Evolutionary conservation across 805 yeast species (phyloP).

Genomic region (Yamadazyma nakazawae): DNA sequence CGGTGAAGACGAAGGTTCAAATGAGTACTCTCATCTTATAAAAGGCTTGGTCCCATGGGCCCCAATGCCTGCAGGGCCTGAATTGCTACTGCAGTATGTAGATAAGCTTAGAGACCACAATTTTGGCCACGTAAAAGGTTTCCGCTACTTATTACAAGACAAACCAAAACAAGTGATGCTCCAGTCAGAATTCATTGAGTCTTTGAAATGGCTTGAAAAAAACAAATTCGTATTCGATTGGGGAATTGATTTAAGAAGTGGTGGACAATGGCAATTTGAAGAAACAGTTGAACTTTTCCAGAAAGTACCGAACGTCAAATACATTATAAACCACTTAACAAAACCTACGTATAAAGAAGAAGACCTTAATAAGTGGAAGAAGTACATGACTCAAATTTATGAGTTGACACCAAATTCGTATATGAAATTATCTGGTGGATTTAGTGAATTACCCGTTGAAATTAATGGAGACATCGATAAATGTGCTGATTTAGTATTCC

Average conservation of each 20-base stretch:
- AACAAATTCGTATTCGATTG: constrained; percentile 35
- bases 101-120: constrained; percentile 12
- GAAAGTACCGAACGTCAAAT: constrained; percentile 24
- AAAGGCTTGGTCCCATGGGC: constrained; percentile 45
- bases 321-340: constrained; percentile 41
- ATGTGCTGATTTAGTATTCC: constrained; percentile 20
- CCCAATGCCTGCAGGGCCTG: constrained; percentile 35
- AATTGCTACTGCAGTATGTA: constrained; percentile 16
- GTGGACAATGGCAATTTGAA: constrained; percentile 40
- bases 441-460: constrained; percentile 32
- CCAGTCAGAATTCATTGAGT: constrained; percentile 22
- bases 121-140: constrained; percentile 31
- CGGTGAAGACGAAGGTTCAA: constrained; percentile 11
- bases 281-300: constrained; percentile 29
- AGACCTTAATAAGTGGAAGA: constrained; percentile 17
- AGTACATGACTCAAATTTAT: constrained; percentile 18
- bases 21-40: constrained; percentile 10
- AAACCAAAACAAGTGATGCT: constrained; percentile 37
- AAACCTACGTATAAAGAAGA: constrained; percentile 33
- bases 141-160: constrained; percentile 43
- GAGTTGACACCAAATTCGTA: constrained; percentile 20
- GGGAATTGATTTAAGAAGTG: constrained; percentile 37
- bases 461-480: constrained; percentile 11
- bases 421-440: constrained; percentile 42
- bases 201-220: constrained; percentile 31